Percentiles rank a stretch among this genome's conserved stretches.
Evolutionary conservation across 1,284 basidiomycete species (phyloP).

Genomic region (Pulchroboletus neoregius): DNA sequence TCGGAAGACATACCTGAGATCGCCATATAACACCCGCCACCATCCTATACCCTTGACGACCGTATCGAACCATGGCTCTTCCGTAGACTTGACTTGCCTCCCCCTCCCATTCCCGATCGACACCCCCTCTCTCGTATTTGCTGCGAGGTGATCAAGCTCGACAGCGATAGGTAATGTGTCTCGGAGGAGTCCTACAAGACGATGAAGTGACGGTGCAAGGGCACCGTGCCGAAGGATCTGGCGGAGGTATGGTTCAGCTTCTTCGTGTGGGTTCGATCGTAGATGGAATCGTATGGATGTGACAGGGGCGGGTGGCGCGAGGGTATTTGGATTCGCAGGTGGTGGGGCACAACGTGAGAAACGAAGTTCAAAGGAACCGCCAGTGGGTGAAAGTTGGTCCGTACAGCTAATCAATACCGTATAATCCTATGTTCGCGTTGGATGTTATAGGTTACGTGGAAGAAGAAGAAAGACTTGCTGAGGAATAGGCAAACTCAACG

Average conservation of each 20-base stretch:
- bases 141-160: slow-evolving; percentile 61
- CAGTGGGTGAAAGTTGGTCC: slow-evolving; percentile 60
- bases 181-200: slow-evolving; percentile 61
- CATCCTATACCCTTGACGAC: slow-evolving; percentile 76
- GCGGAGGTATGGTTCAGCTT: slow-evolving; percentile 66
- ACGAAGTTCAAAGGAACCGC: slow-evolving; percentile 66
- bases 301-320: slow-evolving; percentile 25
- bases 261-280: slow-evolving; percentile 63
- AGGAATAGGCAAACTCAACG: slow-evolving; percentile 79
- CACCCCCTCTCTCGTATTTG: slow-evolving; percentile 9
- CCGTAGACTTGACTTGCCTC: slow-evolving; percentile 5
- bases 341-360: slow-evolving; percentile 52
- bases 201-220: slow-evolving; percentile 57
- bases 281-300: slow-evolving; percentile 15
- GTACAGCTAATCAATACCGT: slow-evolving; percentile 70
- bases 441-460: background rate
- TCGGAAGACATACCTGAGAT: slow-evolving; percentile 46
- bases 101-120: slow-evolving; percentile 25
- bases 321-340: slow-evolving; percentile 26
- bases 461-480: slow-evolving; percentile 35
- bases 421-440: slow-evolving; percentile 48
- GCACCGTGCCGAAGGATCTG: slow-evolving; percentile 60
- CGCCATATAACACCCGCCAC: slow-evolving; percentile 71
- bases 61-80: slow-evolving; percentile 49
- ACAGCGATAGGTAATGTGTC: slow-evolving; percentile 72